A percentile compares a stretch with the other conserved stretches of the same genome.
Evolutionary conservation across 768 basidiomycete genomes (phyloP).

Genomic region (Leucogyrophana mollusca): DNA sequence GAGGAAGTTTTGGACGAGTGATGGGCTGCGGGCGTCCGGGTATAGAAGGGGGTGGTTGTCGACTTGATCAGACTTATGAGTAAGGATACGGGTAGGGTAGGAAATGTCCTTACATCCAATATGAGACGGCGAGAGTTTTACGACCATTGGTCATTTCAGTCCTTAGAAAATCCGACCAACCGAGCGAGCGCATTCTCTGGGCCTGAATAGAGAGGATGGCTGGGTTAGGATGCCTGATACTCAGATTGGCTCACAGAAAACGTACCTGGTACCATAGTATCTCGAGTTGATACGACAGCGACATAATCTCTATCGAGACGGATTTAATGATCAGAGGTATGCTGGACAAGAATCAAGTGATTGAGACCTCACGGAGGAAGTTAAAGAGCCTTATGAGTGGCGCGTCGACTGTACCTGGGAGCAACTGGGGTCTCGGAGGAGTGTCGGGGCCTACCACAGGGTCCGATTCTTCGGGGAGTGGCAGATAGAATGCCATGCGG

Average conservation of each 20-base stretch:
- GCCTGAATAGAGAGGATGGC: slow-evolving; percentile 50
- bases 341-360: background rate
- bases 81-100: background rate
- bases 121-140: slow-evolving; percentile 69
- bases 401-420: slow-evolving; percentile 67
- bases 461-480: slow-evolving; percentile 39
- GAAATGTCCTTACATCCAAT: slow-evolving; percentile 73
- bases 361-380: slow-evolving; percentile 74
- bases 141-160: slow-evolving; percentile 70
- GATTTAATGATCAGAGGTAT: slow-evolving; percentile 1
- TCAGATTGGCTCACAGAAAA: background rate
- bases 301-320: slow-evolving; percentile 72
- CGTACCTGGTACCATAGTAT: slow-evolving; percentile 78
- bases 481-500: slow-evolving; percentile 64
- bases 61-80: slow-evolving; percentile 26
- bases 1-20: slow-evolving; percentile 45
- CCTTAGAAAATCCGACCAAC: slow-evolving; percentile 79
- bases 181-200: slow-evolving; percentile 73
- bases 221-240: background rate
- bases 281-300: slow-evolving; percentile 89
- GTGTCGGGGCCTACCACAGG: slow-evolving; percentile 40
- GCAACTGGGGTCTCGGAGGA: slow-evolving; percentile 48
- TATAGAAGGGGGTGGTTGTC: slow-evolving; percentile 32
- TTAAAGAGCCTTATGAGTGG: slow-evolving; percentile 86
- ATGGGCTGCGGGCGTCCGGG: slow-evolving; percentile 28